A percentile compares a stretch with the other conserved stretches of the same genome.
These are phyloP conservation scores for Jacaranda mimosifolia DNA, from an alignment of 257 asterid species.

Conservation along the genomic window DNA sequence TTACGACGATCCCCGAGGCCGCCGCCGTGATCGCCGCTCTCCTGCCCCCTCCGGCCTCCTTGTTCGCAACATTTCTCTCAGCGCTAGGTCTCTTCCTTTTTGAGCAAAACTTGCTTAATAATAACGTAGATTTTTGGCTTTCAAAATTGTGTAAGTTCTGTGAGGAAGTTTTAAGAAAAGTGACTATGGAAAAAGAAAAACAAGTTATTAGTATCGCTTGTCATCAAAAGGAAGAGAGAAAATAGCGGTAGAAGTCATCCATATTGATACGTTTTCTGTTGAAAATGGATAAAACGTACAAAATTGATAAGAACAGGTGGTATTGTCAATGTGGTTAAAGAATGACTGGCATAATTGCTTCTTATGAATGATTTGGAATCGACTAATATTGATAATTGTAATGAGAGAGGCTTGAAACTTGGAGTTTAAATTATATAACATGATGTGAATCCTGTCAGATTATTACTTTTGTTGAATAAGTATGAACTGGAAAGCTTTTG, in stretches of 20 bases:
- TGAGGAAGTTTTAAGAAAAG: not conserved
- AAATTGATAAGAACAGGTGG: not conserved
- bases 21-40: conserved; percentile 75
- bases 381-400: not conserved
- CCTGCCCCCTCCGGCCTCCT: conserved; percentile 95
- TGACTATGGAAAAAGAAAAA: not conserved
- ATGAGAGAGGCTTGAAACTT: not conserved
- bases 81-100: conserved; percentile 59
- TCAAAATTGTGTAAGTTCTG: not conserved
- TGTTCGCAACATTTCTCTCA: conserved; percentile 89
- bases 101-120: not conserved
- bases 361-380: not conserved
- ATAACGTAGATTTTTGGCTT: not conserved
- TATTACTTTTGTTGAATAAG: not conserved
- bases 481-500: not conserved
- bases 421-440: not conserved
- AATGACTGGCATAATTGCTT: not conserved
- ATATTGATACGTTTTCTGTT: not conserved
- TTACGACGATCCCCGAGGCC: conserved; percentile 79
- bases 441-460: not conserved
- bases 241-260: not conserved
- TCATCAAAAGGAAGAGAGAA: not conserved
- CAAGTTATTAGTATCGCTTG: not conserved
- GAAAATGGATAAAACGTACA: not conserved
- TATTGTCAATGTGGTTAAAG: not conserved